Evolutionary conservation across 768 basidiomycete genomes (phyloP).

Genomic region (Artomyces pyxidatus): DNA sequence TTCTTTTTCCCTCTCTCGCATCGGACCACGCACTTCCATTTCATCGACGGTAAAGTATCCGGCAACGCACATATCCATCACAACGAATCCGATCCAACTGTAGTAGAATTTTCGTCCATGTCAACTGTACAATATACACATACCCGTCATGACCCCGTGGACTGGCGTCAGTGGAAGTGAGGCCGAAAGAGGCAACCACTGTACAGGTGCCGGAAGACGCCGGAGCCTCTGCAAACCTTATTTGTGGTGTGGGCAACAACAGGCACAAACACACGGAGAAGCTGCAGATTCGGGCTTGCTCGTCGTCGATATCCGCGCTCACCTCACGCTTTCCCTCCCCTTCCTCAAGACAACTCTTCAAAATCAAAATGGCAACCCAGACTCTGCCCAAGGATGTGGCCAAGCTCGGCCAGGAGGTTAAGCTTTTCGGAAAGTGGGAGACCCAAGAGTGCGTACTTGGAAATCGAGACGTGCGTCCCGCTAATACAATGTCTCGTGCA

Average conservation of each 20-base stretch:
- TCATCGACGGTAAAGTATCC: too few relatives aligned
- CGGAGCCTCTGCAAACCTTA: not conserved
- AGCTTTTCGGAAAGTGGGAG: constrained; percentile 99
- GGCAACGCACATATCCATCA: too few relatives aligned
- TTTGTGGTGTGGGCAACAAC: not conserved
- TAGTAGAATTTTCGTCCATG: too few relatives aligned
- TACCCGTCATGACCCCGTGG: too few relatives aligned
- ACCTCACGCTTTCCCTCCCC: not conserved
- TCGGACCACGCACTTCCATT: too few relatives aligned
- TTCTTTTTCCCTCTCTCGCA: too few relatives aligned
- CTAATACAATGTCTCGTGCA: constrained; percentile 25
- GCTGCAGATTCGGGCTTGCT: not conserved
- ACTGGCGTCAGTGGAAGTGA: too few relatives aligned
- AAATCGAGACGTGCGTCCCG: too few relatives aligned
- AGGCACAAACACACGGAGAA: constrained; percentile 1
- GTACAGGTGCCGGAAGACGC: constrained; percentile 1
- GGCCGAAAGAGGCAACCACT: not conserved
- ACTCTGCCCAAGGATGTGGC: constrained; percentile 81
- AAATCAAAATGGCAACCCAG: constrained; percentile 53
- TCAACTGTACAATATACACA: too few relatives aligned
- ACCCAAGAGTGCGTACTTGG: constrained; percentile 82
- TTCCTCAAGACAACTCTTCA: constrained; percentile 2
- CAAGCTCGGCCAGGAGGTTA: constrained; percentile 77
- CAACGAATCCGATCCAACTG: too few relatives aligned
- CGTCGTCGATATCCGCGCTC: constrained; percentile 4